phyloP scores from a whole-genome alignment of 257 asterid genomes.

The Rhazya stricta region DNA sequence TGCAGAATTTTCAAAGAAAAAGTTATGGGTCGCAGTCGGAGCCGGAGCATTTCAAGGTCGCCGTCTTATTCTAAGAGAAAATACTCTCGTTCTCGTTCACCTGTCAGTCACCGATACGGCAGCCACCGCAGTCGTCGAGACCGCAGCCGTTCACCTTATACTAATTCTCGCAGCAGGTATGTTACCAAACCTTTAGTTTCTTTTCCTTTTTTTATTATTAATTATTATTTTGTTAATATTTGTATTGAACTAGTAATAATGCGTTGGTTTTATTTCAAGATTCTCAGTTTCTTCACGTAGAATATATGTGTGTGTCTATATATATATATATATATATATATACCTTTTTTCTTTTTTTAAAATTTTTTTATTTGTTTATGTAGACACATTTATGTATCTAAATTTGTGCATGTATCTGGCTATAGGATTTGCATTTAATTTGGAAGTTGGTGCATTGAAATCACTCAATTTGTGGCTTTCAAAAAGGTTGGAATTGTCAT shows the following conservation, averaged over 20 bases:
- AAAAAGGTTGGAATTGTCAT: neutral
- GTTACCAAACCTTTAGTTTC: conserved; percentile 5
- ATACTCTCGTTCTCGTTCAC: conserved; percentile 70
- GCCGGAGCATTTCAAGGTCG: conserved; percentile 66
- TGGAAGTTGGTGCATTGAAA: neutral
- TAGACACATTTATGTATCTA: too few relatives aligned
- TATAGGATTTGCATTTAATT: neutral
- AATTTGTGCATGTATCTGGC: neutral
- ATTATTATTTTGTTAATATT: too few relatives aligned
- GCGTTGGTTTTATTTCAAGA: neutral
- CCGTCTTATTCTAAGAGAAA: conserved; percentile 69
- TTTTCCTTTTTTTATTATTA: neutral
- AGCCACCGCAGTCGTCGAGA: conserved; percentile 57
- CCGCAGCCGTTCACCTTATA: conserved; percentile 52
- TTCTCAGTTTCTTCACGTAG: neutral
- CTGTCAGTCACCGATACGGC: conserved; percentile 48
- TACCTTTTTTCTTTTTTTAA: neutral
- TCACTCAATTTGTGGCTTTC: neutral
- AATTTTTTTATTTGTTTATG: too few relatives aligned
- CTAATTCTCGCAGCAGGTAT: conserved; percentile 51
- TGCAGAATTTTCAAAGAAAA: neutral
- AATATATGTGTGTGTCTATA: too few relatives aligned
- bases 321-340: neutral
- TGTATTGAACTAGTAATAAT: neutral
- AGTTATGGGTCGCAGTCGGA: conserved; percentile 14